Percentiles rank a stretch among this genome's conserved stretches.
phyloP scores from a whole-genome alignment of 805 yeast species.

The Wickerhamomyces alni region DNA sequence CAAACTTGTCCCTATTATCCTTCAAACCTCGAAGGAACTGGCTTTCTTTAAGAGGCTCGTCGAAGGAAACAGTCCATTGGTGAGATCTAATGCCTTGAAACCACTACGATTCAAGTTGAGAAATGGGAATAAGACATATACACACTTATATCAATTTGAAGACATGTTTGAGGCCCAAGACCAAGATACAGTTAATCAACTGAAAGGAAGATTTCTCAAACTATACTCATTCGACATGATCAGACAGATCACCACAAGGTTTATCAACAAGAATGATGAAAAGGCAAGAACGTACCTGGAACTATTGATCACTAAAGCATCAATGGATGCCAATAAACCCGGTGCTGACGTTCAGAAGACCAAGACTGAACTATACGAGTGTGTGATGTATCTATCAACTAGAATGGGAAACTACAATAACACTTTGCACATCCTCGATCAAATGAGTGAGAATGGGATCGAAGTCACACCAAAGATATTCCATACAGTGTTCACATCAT shows the following conservation, averaged over 20 bases:
- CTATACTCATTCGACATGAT: conserved; percentile 11
- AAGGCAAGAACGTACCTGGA: conserved; percentile 9
- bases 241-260: conserved; percentile 5
- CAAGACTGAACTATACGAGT: conserved; percentile 11
- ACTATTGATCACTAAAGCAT: conserved; percentile 4
- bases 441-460: conserved; percentile 9
- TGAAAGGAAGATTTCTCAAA: conserved; percentile 6
- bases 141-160: conserved; percentile 6
- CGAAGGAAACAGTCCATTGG: not conserved
- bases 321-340: not conserved
- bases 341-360: not conserved
- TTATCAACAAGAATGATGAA: conserved; percentile 4
- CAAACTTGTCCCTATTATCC: not conserved
- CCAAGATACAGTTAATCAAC: not conserved
- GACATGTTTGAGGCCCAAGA: conserved; percentile 3
- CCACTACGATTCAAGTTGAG: conserved; percentile 4
- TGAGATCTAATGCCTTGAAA: not conserved
- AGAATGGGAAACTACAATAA: conserved; percentile 11
- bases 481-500: conserved; percentile 11
- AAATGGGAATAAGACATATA: conserved; percentile 3
- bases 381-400: conserved; percentile 12
- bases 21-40: not conserved
- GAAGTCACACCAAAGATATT: conserved; percentile 11
- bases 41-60: not conserved
- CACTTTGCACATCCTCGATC: conserved; percentile 7